Base-by-base conservation (phyloP, 306 rosid species). In the Spatholobus suberectus region DNA sequence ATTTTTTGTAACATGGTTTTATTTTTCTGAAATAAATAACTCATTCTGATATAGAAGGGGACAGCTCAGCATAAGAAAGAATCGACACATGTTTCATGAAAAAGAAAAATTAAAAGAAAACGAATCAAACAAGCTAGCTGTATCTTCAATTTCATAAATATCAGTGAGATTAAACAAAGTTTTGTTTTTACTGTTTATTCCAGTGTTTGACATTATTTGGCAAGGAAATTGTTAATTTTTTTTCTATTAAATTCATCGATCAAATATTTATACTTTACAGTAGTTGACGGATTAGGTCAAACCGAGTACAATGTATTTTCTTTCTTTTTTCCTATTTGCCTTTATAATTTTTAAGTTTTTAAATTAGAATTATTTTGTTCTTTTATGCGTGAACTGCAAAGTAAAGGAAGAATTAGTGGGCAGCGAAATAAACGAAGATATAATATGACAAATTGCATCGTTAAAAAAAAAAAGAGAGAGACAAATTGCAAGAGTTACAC, bases 61-160 rank as follows among this genome's bases (percentile, higher is more conserved):
- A 79, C 83, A 79, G 83, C 83, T 69, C 77, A 69, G 23, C 70
- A 17, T 55, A n/a, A n/a, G n/a, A n/a, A 40, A 54, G 24, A 79
- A 23, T 77, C 23, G 8, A 77, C 62, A 44, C 41, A 46, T 38
- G 23, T 59, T 24, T 76, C 20, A 41, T 59, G 4, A 14, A n/a
- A n/a, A n/a, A n/a, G n/a, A n/a, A n/a, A n/a, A n/a, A n/a, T n/a
- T n/a, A 21, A 62, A 27, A 65, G 11, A 63, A 44, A 20, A 62
- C 44, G 12, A 40, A 27, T 9, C 13, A 20, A 18, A 18, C 71
- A 46, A 63, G 6, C 24, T 44, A 24, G 24, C 20, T 77, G 62
- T 35, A 65, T 32, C 46, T 63, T 49, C 54, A 65, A n/a, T 62
- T 76, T 62, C 80, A 17, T 63, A 63, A 5, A 27, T 13, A 2